These are phyloP conservation scores for Abrus pulchellus DNA, from an alignment of 306 rosid genomes.

Conservation along the genomic window DNA sequence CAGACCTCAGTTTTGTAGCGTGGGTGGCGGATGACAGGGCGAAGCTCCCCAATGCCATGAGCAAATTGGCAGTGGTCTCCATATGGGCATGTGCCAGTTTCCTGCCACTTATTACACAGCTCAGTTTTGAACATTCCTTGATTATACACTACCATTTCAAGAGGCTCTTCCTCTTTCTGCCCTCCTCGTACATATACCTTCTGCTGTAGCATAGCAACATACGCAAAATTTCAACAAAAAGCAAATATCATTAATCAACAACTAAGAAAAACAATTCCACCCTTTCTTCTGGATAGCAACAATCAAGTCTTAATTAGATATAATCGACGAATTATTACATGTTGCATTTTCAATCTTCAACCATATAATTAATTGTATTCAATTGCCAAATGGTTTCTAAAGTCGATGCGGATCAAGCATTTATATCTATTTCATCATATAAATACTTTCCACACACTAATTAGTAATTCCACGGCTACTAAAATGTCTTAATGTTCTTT, in stretches of 20 bases:
- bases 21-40: slow-evolving; percentile 95
- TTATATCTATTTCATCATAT: neutral
- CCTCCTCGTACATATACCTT: slow-evolving; percentile 68
- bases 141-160: slow-evolving; percentile 74
- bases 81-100: slow-evolving; percentile 86
- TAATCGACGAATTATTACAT: neutral
- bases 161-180: slow-evolving; percentile 65
- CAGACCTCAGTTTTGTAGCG: slow-evolving; percentile 95
- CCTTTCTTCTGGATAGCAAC: slow-evolving; percentile 1
- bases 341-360: neutral
- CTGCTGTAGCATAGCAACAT: slow-evolving; percentile 53
- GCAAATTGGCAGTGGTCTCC: slow-evolving; percentile 85
- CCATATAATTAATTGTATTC: neutral
- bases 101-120: slow-evolving; percentile 97
- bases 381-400: neutral
- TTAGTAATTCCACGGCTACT: neutral
- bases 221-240: slow-evolving; percentile 35
- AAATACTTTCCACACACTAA: neutral
- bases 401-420: neutral
- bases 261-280: neutral
- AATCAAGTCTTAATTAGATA: slow-evolving; percentile 23
- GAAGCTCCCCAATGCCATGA: slow-evolving; percentile 87
- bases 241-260: slow-evolving; percentile 27
- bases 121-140: slow-evolving; percentile 96
- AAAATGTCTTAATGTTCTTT: slow-evolving; percentile 19